These are phyloP conservation scores for Pyrenochaeta sp. DNA, from an alignment of 2,329 filamentous ascomycete genomes.

Conservation along the genomic window DNA sequence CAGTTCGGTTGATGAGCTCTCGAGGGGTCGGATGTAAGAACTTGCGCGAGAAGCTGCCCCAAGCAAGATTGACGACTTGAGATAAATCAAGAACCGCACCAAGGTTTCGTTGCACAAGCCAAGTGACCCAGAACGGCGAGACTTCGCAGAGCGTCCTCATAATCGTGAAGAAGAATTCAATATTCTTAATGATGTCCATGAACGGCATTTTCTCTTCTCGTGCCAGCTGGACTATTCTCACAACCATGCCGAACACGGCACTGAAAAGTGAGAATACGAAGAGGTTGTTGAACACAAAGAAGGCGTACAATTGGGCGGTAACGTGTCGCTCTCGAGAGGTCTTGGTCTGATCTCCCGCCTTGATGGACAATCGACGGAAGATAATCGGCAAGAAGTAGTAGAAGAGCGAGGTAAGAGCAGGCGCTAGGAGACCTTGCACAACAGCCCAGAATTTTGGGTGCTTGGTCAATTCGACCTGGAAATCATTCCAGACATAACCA, in stretches of 20 bases:
- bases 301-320: constrained; percentile 82
- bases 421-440: constrained; percentile 90
- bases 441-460: constrained; percentile 80
- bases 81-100: constrained; percentile 94
- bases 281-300: constrained; percentile 52
- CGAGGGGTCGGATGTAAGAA: constrained; percentile 89
- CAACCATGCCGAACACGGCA: constrained; percentile 77
- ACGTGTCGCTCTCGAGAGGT: constrained; percentile 92
- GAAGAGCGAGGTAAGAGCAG: constrained; percentile 84
- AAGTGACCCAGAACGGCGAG: constrained; percentile 85
- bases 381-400: constrained; percentile 90
- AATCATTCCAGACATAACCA: constrained; percentile 79
- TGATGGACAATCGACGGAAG: constrained; percentile 85
- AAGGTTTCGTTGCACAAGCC: constrained; percentile 86
- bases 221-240: constrained; percentile 67
- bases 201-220: constrained; percentile 61
- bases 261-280: constrained; percentile 94
- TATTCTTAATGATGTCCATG: constrained; percentile 73
- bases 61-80: constrained; percentile 84
- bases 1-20: constrained; percentile 90
- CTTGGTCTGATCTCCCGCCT: constrained; percentile 89
- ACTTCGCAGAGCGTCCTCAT: constrained; percentile 81
- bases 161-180: constrained; percentile 69
- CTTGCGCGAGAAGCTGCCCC: constrained; percentile 83
- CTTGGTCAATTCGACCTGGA: constrained; percentile 68